Evolutionary conservation across 768 basidiomycete genomes (phyloP).

Genomic region (Fibroporia radiculosa): DNA sequence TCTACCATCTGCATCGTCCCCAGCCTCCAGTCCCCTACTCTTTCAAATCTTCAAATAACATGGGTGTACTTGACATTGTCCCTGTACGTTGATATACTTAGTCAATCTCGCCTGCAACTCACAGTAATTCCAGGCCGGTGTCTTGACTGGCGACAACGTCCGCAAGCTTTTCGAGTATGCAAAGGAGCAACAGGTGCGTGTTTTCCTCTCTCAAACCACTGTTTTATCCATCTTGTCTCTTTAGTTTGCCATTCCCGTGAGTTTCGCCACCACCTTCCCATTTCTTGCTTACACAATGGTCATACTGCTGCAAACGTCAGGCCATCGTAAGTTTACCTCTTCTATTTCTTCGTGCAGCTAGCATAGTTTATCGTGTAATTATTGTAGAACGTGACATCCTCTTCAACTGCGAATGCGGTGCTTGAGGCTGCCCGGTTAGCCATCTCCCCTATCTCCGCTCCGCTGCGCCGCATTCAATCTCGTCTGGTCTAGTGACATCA

Average conservation of each 20-base stretch:
- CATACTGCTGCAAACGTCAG: slow-evolving; percentile 27
- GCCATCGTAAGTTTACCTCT: slow-evolving; percentile 58
- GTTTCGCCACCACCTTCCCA: slow-evolving; percentile 23
- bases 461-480: neutral
- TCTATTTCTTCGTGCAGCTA: neutral
- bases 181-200: slow-evolving; percentile 69
- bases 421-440: slow-evolving; percentile 88
- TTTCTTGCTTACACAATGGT: neutral
- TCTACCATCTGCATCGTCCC: no score
- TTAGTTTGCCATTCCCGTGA: slow-evolving; percentile 81
- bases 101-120: neutral
- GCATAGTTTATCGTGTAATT: no score
- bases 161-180: slow-evolving; percentile 96
- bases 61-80: slow-evolving; percentile 82
- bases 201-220: neutral
- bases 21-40: no score
- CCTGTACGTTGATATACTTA: slow-evolving; percentile 48
- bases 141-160: slow-evolving; percentile 91
- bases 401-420: slow-evolving; percentile 88
- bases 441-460: slow-evolving; percentile 1
- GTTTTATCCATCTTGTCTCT: slow-evolving; percentile 2
- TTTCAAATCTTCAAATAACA: slow-evolving; percentile 29
- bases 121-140: slow-evolving; percentile 60
- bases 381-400: slow-evolving; percentile 95
- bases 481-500: slow-evolving; percentile 63